Evolutionary conservation across 164 flowering plant species (phyloP).

Genomic region (Chloranthus sessilifolius): DNA sequence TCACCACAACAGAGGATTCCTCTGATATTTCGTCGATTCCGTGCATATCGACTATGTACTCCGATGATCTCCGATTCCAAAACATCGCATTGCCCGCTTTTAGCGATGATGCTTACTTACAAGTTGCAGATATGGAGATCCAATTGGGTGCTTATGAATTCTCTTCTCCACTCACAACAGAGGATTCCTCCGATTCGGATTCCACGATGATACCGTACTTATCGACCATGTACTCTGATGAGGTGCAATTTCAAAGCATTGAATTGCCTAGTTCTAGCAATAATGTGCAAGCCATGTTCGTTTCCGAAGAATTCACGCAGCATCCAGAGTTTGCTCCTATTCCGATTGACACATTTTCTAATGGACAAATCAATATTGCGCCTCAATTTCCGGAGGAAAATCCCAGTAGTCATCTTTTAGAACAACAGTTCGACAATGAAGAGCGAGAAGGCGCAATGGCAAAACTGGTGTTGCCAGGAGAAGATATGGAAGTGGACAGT

Average conservation of each 20-base stretch:
- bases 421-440: slow-evolving; percentile 2
- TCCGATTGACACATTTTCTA: slow-evolving; percentile 1
- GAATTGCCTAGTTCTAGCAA: not conserved
- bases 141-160: slow-evolving; percentile 19
- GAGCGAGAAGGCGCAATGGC: slow-evolving; percentile 17
- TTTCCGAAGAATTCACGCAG: slow-evolving; percentile 8
- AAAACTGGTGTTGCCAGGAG: slow-evolving; percentile 19
- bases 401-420: slow-evolving; percentile 15
- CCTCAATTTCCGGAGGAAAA: slow-evolving; percentile 17
- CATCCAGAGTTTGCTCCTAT: slow-evolving; percentile 12
- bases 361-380: slow-evolving; percentile 8
- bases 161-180: slow-evolving; percentile 20
- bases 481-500: slow-evolving; percentile 27
- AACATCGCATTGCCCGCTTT: not conserved
- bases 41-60: slow-evolving; percentile 3
- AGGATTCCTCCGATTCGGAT: slow-evolving; percentile 16
- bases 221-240: slow-evolving; percentile 4
- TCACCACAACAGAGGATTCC: slow-evolving; percentile 17
- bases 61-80: slow-evolving; percentile 1
- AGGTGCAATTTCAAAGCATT: not conserved
- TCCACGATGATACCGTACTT: slow-evolving; percentile 11
- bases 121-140: slow-evolving; percentile 13
- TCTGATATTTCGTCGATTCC: slow-evolving; percentile 14
- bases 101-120: slow-evolving; percentile 8
- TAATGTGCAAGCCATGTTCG: not conserved